Evolutionary conservation across 768 basidiomycete species (phyloP), one percentile per base, ranked within the genome.

Genomic region (Hemileccinum rubropunctum): DNA sequence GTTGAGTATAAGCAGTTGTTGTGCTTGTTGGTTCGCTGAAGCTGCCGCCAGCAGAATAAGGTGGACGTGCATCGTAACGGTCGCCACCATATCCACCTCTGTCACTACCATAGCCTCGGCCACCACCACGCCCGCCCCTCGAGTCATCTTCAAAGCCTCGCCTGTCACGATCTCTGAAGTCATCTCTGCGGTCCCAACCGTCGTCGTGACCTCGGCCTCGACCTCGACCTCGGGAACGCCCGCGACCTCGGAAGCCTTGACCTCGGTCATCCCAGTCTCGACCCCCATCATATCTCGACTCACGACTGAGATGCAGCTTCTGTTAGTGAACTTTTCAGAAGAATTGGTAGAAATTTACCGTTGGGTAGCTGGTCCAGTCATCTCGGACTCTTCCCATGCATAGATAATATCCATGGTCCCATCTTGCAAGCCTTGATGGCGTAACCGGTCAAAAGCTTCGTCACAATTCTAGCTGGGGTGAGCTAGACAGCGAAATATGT

Each of bases 341-440:
- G 45, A 43, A 51, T 17, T 18, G 27, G 34, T 18, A 17, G 23
- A 40, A 57, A 3, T 18, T 17, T 67, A 75, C 73, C 73, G 69
- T 57, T 72, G 73, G 7, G 66, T 75, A 35, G 72, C 71, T 37
- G 79, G 77, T 18, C 78, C 69, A 35, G 76, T 72, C 1, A 73
- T 68, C 50, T 85, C 83, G 6, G 73, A 76, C 12, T 78, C 74
- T 50, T 98, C 93, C 87, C 91, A 95, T 28, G 87, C 87, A 57
- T 88, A 91, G 0, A 81, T 73, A 39, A 98, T 84, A 47, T 95
- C 90, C 81, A 97, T 86, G 1, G 86, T 81, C 13, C 97, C 94
- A 59, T 93, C 92, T 62, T 88, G 87, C 45, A 85, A 62, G 2
- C 84, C 79, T 69, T 89, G 83, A 50, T 90, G 86, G 42, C 91